Conservation (phyloP, 2,329 filamentous ascomycete genomes). For the Emergomyces pasteurianus region DNA sequence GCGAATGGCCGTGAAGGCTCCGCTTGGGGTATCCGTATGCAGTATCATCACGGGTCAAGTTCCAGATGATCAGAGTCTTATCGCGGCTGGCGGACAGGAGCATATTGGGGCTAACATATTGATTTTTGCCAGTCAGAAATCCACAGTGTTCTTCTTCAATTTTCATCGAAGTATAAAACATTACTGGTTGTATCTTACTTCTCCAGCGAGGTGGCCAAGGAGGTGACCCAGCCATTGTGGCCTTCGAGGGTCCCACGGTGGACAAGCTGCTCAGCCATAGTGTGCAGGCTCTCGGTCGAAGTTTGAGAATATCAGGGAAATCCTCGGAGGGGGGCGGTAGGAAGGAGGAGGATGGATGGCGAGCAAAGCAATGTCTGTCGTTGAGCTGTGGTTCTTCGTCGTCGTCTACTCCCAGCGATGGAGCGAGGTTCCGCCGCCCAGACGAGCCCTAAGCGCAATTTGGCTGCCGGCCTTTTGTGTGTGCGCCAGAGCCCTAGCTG, state of each 20-base stretch:
- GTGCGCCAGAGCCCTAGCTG: not conserved
- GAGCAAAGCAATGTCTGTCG: constrained; percentile 20
- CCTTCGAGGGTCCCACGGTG: constrained; percentile 95
- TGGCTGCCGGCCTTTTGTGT: constrained; percentile 6
- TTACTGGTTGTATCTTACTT: constrained; percentile 52
- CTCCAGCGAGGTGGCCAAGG: constrained; percentile 95
- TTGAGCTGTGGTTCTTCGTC: constrained; percentile 13
- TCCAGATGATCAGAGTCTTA: constrained; percentile 99
- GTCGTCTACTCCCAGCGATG: constrained; percentile 26
- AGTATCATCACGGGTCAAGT: constrained; percentile 96
- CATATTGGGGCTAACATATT: constrained; percentile 74
- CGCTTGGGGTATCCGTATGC: constrained; percentile 99
- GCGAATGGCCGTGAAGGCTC: constrained; percentile 95
- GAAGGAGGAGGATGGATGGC: constrained; percentile 26
- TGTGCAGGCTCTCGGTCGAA: constrained; percentile 25
- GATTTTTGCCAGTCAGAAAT: not conserved
- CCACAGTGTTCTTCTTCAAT: not conserved
- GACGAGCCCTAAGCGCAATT: constrained; percentile 30
- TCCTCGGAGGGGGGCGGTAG: constrained; percentile 17
- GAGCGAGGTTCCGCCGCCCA: constrained; percentile 21
- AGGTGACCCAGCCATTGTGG: constrained; percentile 99
- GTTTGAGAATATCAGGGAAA: constrained; percentile 28
- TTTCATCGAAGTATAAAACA: not conserved
- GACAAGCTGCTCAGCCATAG: constrained; percentile 88
- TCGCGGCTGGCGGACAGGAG: constrained; percentile 94